Evolutionary conservation across 2,329 filamentous ascomycete species (phyloP).

Genomic region (Macrophomina pseudophaseolina): DNA sequence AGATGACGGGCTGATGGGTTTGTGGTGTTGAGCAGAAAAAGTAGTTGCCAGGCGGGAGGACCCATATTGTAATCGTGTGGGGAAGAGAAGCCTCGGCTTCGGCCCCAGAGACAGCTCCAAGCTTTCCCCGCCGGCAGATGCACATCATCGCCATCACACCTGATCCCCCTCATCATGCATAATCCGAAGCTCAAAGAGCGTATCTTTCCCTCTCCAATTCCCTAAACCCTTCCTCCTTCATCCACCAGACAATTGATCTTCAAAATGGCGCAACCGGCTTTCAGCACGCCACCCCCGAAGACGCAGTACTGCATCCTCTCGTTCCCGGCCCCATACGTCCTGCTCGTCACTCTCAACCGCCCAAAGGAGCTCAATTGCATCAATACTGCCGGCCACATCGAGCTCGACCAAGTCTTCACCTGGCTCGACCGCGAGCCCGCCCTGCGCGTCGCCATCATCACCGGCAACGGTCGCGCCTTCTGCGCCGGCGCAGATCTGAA

Average conservation of each 20-base stretch:
- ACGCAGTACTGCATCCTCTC: slow-evolving; percentile 25
- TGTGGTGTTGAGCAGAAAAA: neutral
- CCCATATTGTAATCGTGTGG: slow-evolving; percentile 10
- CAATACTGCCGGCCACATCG: slow-evolving; percentile 26
- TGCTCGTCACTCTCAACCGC: slow-evolving; percentile 30
- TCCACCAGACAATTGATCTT: neutral
- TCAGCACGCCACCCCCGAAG: slow-evolving; percentile 19
- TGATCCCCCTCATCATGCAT: slow-evolving; percentile 8
- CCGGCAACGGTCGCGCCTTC: slow-evolving; percentile 30
- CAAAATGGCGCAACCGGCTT: slow-evolving; percentile 3
- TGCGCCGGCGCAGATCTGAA: slow-evolving; percentile 31
- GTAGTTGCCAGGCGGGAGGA: neutral
- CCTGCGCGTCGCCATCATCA: slow-evolving; percentile 31
- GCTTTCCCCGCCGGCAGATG: slow-evolving; percentile 19
- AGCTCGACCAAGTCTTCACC: slow-evolving; percentile 28
- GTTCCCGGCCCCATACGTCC: slow-evolving; percentile 23
- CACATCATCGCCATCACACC: slow-evolving; percentile 5
- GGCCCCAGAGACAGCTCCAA: slow-evolving; percentile 13
- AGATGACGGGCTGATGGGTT: no score
- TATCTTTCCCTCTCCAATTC: neutral
- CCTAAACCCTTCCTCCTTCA: neutral
- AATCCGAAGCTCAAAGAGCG: neutral
- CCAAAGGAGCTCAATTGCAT: slow-evolving; percentile 31
- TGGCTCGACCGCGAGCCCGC: slow-evolving; percentile 28
- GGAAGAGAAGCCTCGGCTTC: slow-evolving; percentile 1